Evolutionary conservation across 129 eudicot genomes (phyloP).

Genomic region (Flaveria trinervia): DNA sequence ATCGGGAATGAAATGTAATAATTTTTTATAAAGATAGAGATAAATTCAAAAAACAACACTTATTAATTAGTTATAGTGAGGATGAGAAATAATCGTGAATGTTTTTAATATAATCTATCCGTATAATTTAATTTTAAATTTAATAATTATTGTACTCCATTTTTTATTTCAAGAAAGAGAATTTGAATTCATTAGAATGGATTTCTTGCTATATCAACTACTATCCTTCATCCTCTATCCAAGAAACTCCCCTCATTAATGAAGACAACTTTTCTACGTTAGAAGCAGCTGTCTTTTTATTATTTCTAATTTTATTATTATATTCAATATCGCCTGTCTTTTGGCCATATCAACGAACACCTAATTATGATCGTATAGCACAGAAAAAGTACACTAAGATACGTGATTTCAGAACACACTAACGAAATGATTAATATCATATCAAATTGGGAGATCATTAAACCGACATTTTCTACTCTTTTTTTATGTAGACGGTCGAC

Average conservation of each 20-base stretch:
- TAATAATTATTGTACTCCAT: no score
- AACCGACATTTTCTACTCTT: background rate
- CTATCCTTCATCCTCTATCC: conserved; percentile 35
- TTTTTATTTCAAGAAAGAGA: no score
- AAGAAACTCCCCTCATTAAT: conserved; percentile 42
- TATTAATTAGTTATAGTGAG: no score
- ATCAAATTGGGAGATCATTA: background rate
- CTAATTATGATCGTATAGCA: conserved; percentile 7
- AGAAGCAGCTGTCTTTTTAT: conserved; percentile 41
- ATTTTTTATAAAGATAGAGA: no score
- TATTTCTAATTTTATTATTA: background rate
- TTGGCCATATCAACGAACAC: conserved; percentile 31
- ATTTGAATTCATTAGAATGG: conserved; percentile 8
- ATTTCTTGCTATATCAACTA: conserved; percentile 39
- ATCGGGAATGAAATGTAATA: no score
- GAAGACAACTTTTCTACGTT: conserved; percentile 39
- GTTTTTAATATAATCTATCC: no score
- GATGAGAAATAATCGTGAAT: no score
- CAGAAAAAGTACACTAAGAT: conserved; percentile 2
- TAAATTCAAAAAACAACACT: no score
- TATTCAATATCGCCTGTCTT: conserved; percentile 13
- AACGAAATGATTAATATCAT: background rate
- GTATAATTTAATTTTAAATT: no score
- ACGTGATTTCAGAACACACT: background rate
- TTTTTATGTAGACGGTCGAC: no score